Conservation (phyloP, 257 asterid species). For the Solanum infundibuliforme region DNA sequence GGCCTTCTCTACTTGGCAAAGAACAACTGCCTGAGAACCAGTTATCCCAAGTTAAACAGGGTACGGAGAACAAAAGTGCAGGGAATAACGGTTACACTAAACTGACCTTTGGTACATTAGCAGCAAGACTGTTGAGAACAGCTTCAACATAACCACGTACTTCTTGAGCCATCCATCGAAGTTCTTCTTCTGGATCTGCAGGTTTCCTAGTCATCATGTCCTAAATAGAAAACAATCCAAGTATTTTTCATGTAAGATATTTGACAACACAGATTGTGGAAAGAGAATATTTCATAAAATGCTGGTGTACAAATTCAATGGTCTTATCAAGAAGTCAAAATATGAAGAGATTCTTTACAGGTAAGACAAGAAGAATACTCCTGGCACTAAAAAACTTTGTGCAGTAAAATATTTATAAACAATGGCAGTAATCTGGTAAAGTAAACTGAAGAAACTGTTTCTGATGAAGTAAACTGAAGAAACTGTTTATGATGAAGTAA, state of each 20-base stretch:
- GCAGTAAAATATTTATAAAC: background rate
- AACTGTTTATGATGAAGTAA: background rate
- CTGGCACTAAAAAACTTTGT: background rate
- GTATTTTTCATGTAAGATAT: background rate
- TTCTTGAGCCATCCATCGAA: conserved; percentile 97
- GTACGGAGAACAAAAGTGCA: conserved; percentile 3
- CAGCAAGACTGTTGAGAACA: conserved; percentile 88
- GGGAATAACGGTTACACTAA: background rate
- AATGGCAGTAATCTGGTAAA: background rate
- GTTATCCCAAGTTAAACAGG: conserved; percentile 10
- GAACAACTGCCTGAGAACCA: conserved; percentile 74
- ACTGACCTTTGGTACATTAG: conserved; percentile 84
- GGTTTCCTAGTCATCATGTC: conserved; percentile 80
- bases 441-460: background rate
- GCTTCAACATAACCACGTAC: conserved; percentile 98
- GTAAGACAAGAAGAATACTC: background rate
- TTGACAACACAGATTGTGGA: background rate
- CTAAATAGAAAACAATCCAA: conserved; percentile 16
- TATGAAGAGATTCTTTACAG: background rate
- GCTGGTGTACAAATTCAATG: background rate
- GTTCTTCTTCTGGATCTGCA: conserved; percentile 91
- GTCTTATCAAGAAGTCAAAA: background rate
- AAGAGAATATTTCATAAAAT: background rate
- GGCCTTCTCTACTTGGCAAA: conserved; percentile 91
- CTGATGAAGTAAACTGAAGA: background rate